Evolutionary conservation across 257 asterid species (phyloP), one percentile per base, ranked within the genome.

Genomic region (Nicotiana paniculata): DNA sequence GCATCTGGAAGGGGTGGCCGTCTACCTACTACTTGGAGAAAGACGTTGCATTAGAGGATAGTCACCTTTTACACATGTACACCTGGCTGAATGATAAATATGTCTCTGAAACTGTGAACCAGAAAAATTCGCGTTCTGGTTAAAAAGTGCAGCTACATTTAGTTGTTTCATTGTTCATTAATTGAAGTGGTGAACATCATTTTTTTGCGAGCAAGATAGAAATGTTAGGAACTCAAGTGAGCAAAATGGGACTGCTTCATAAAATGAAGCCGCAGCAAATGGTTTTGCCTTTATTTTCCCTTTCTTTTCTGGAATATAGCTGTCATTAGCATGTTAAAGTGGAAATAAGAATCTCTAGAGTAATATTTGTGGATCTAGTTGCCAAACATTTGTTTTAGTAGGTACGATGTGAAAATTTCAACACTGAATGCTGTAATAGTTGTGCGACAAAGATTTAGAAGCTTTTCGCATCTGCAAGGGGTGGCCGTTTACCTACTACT

Each of bases 221-320:
- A 86, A 39, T 86, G 85, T 76, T 83, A 82, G 86, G 30, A 80
- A 53, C 64, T 55, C 86, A 57, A 86, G 76, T 86, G 88, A 58
- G 83, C 84, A 86, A 83, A 89, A 70, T 81, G 84, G 74, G 63
- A 83, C 83, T 43, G 74, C 88, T 76, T 77, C 88, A 24, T 74
- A 82, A 68, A 63, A 65, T 76, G 93, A 87, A 85, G 77, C 88
- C 33, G 51, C 83, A 26, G 75, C 84, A 10, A 88, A 86, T 90
- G 93, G 93, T 92, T 80, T 84, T 43, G 54, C 39, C 83, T 80
- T 83, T 67, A 24, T 77, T 77, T 35, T 58, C 16, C 69, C 57
- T 65, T 21, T 62, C 16, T 61, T 26, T 74, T 74, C 79, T 74
- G 43, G 62, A 58, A 74, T 74, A 48, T 74, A 48, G 53, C 79